These are phyloP conservation scores for Ammopiptanthus mongolicus DNA, from an alignment of 306 rosid species.

Conservation along the genomic window DNA sequence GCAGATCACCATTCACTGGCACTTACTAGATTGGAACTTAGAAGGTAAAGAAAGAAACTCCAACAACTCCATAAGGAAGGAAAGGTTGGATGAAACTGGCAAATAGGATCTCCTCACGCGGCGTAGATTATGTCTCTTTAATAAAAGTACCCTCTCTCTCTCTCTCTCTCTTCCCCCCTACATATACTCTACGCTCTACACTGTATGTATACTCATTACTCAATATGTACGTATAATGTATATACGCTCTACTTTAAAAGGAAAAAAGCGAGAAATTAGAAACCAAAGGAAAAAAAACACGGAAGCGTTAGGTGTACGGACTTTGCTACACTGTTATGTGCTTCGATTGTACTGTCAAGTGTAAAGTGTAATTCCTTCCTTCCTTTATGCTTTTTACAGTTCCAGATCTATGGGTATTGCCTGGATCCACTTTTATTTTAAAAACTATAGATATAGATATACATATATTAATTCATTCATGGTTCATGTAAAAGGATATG, in stretches of 20 bases:
- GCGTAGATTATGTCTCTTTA: constrained; percentile 15
- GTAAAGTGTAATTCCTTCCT: not conserved
- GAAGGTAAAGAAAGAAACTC: not conserved
- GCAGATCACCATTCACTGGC: constrained; percentile 22
- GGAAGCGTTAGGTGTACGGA: not conserved
- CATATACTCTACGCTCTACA: not conserved
- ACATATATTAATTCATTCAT: not conserved
- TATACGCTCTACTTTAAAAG: too few species aligned
- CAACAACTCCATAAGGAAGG: not conserved
- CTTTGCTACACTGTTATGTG: not conserved
- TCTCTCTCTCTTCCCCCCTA: not conserved
- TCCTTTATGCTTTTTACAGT: not conserved
- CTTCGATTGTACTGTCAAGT: not conserved
- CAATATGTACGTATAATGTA: not conserved
- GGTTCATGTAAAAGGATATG: not conserved
- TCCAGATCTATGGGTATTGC: not conserved
- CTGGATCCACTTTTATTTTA: not conserved
- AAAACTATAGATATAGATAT: too few species aligned
- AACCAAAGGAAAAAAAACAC: not conserved
- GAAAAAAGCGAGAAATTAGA: too few species aligned
- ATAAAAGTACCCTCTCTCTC: not conserved
- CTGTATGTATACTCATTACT: not conserved
- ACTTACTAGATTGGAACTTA: not conserved
- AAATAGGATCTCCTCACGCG: constrained; percentile 43
- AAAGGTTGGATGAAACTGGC: not conserved